Evolutionary conservation across 495 filamentous ascomycete genomes (phyloP), one percentile per base, ranked within the genome.

Genomic region (Chaetomium tenue): DNA sequence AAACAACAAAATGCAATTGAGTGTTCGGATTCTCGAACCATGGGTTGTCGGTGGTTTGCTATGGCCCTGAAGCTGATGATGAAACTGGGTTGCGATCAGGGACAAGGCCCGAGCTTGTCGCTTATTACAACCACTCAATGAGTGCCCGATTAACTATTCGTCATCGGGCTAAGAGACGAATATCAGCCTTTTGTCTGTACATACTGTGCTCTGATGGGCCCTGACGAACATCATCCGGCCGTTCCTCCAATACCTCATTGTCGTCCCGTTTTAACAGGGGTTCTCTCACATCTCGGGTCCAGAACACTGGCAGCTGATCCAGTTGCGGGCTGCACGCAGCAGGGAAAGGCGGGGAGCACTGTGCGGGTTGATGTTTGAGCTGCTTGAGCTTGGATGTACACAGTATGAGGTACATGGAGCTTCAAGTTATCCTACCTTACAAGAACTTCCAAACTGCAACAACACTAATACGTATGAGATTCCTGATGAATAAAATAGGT

Each of bases 281-380:
- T 33, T 13, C 60, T 42, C 51, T 37, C 23, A 12, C 22, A 18
- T 13, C 33, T 4, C 5, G 50, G 30, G 60, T 22, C 60, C 25
- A 63, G 61, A 63, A 63, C 61, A 40, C 11, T 3, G 33, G 61
- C 51, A 47, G 51, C 13, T 63, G 51, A 56, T 56, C 61, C 26
- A 23, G 39, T 63, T 23, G 53, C 39, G 16, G 16, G 40, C 5
- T n/a, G 25, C 22, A 57, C 61, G 26, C 30, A 20, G 51, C 39
- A 23, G 28, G 7, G 30, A 26, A 51, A 42, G 25, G 23, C 11
- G 46, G 58, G 62, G 53, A 57, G 15, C 26, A 40, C 52, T 26
- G 25, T 13, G 18, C 20, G 6, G 13, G 37, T 22, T 18, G 7
- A 47, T 20, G 44, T 46, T 30, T 30, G 28, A 30, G 28, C 28